These are phyloP conservation scores for Mrakia blollopis DNA, from an alignment of 768 basidiomycete genomes.

Conservation along the genomic window DNA sequence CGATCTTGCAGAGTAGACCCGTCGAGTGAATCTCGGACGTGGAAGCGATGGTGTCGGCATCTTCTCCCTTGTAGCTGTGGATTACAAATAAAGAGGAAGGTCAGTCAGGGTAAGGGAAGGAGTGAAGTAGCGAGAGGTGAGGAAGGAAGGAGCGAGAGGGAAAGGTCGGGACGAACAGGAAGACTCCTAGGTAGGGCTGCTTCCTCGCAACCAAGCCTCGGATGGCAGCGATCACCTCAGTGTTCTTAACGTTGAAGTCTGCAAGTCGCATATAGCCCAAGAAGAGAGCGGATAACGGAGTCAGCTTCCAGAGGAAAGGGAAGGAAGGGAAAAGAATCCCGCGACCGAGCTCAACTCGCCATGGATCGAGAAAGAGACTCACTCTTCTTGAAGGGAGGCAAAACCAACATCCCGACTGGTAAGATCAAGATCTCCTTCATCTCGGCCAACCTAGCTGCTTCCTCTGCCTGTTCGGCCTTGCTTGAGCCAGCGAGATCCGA, in stretches of 20 bases:
- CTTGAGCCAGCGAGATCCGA: background rate
- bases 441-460: background rate
- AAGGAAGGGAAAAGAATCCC: background rate
- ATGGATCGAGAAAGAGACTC: background rate
- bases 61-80: slow-evolving; percentile 62
- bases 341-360: background rate
- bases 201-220: slow-evolving; percentile 71
- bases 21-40: slow-evolving; percentile 19
- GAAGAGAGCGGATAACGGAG: background rate
- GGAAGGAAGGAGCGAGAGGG: background rate
- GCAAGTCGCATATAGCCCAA: slow-evolving; percentile 45
- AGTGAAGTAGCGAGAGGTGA: background rate
- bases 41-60: slow-evolving; percentile 65
- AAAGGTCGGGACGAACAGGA: slow-evolving; percentile 16
- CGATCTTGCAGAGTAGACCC: slow-evolving; percentile 26
- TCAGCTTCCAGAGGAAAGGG: background rate
- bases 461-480: slow-evolving; percentile 7
- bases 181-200: slow-evolving; percentile 89
- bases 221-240: slow-evolving; percentile 73
- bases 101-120: too few relatives aligned
- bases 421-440: slow-evolving; percentile 16
- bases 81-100: background rate
- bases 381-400: slow-evolving; percentile 8
- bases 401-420: background rate
- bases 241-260: slow-evolving; percentile 88